Percentiles rank a stretch among this genome's conserved stretches.
Conservation (phyloP, 352 stramenopile genomes). For the Stramenopiles sp. region DNA sequence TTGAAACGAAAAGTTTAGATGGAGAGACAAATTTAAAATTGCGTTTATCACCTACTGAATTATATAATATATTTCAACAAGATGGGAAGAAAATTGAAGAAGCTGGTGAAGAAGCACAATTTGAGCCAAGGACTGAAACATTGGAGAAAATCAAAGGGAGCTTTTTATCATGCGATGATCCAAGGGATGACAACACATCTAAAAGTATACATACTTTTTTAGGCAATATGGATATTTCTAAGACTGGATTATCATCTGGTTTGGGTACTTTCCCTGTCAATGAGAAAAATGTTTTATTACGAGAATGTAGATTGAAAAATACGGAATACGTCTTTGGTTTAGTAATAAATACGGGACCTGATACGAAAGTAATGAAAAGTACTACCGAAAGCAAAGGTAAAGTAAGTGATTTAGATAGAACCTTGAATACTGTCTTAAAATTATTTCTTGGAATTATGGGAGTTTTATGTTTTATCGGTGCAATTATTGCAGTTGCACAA, state of each 20-base stretch:
- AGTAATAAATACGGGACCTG: constrained; percentile 61
- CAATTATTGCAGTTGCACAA: constrained; percentile 33
- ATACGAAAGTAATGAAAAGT: constrained; percentile 73
- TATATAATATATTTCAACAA: background rate
- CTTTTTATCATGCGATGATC: background rate
- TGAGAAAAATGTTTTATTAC: constrained; percentile 67
- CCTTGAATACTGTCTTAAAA: constrained; percentile 17
- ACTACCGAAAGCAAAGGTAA: constrained; percentile 52
- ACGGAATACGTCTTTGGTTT: constrained; percentile 70
- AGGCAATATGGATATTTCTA: constrained; percentile 36
- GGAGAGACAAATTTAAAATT: constrained; percentile 78
- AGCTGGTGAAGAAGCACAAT: background rate
- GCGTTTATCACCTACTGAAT: constrained; percentile 39
- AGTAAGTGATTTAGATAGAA: constrained; percentile 51
- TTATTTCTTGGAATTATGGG: constrained; percentile 22
- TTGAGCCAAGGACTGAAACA: background rate
- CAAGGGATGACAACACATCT: background rate
- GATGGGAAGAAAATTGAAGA: background rate
- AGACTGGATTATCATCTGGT: constrained; percentile 26
- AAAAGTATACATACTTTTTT: constrained; percentile 1
- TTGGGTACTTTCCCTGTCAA: constrained; percentile 46
- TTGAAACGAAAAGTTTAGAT: constrained; percentile 68
- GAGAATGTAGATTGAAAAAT: constrained; percentile 73
- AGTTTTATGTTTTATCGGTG: constrained; percentile 33
- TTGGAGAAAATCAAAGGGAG: background rate